These are phyloP conservation scores for Metschnikowia rubicola DNA, from an alignment of 805 yeast genomes.

Conservation along the genomic window DNA sequence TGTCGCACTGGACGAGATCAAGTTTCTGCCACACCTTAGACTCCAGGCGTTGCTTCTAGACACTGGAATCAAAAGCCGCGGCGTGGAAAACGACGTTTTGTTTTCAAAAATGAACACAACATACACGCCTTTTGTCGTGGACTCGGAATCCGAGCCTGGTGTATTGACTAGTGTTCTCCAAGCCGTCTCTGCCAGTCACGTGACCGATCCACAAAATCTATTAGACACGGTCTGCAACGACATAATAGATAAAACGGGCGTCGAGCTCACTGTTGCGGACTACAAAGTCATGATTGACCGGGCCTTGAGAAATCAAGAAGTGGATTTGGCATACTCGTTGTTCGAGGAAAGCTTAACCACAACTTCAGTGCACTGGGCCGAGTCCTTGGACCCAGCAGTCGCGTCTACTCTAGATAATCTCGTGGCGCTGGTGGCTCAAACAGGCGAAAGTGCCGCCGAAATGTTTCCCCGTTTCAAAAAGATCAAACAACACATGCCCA, in stretches of 20 bases:
- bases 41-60: conserved; percentile 16
- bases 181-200: not conserved
- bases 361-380: conserved; percentile 10
- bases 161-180: conserved; percentile 1
- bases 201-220: not conserved
- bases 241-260: not conserved
- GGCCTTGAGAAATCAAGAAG: conserved; percentile 21
- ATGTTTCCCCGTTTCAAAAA: conserved; percentile 33
- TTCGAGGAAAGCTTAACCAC: conserved; percentile 31
- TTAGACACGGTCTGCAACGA: conserved; percentile 2
- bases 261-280: conserved; percentile 1
- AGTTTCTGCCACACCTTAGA: conserved; percentile 21
- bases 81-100: too few relatives aligned
- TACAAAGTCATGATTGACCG: conserved; percentile 28
- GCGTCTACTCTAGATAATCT: conserved; percentile 40
- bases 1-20: conserved; percentile 20
- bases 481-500: conserved; percentile 35
- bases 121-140: conserved; percentile 1
- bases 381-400: conserved; percentile 12
- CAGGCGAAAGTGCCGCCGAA: conserved; percentile 23
- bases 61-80: too few relatives aligned
- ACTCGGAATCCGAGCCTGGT: not conserved
- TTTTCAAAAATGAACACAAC: not conserved
- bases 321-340: conserved; percentile 23
- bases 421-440: conserved; percentile 34